Conservation (phyloP, 768 basidiomycete genomes). For the Boletales sp. region DNA sequence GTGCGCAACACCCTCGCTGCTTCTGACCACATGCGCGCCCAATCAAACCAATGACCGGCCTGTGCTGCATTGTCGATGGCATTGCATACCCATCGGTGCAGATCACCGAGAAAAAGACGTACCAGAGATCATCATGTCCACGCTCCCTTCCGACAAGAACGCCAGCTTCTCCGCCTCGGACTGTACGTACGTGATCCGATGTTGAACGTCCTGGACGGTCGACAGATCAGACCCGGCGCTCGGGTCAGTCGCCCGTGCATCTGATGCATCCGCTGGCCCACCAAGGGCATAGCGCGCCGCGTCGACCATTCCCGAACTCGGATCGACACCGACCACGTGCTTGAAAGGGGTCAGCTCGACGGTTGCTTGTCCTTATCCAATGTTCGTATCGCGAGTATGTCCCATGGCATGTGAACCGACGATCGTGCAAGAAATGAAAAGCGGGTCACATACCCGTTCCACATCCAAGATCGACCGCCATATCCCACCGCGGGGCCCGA, state of each 20-base stretch:
- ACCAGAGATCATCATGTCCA: constrained; percentile 73
- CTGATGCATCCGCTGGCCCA: background rate
- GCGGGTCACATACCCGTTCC: constrained; percentile 59
- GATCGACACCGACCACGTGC: constrained; percentile 68
- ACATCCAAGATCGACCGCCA: constrained; percentile 76
- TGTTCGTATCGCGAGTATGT: too few species aligned
- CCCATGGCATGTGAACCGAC: too few species aligned
- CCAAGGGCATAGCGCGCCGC: constrained; percentile 37
- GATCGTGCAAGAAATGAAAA: too few species aligned
- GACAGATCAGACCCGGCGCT: too few species aligned
- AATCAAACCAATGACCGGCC: constrained; percentile 83
- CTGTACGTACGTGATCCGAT: constrained; percentile 34
- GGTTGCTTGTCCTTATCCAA: constrained; percentile 63
- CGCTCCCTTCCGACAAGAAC: constrained; percentile 47
- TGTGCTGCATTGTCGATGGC: constrained; percentile 45
- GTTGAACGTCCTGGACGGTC: too few species aligned
- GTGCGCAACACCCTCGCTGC: constrained; percentile 52
- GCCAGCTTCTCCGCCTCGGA: constrained; percentile 53
- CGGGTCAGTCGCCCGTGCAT: too few species aligned
- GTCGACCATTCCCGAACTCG: constrained; percentile 67
- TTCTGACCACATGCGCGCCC: constrained; percentile 68
- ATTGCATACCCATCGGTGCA: too few species aligned
- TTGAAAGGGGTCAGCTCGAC: constrained; percentile 53
- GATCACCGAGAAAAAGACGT: constrained; percentile 4
- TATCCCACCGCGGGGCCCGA: constrained; percentile 39